These are phyloP conservation scores for Mucor saturninus DNA, from an alignment of 371 early-diverging fungal species.

Conservation along the genomic window DNA sequence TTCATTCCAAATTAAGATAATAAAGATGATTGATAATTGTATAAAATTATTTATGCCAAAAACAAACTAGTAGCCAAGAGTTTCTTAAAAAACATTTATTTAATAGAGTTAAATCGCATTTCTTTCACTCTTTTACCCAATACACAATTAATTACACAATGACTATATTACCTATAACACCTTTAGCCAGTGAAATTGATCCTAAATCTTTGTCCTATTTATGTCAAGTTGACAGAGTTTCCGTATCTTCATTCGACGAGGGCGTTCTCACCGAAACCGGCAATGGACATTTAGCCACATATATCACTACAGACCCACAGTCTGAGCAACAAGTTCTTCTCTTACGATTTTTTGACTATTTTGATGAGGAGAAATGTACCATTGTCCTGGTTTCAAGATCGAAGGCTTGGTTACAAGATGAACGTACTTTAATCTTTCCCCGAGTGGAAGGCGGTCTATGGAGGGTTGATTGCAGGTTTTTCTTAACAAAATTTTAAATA, in stretches of 20 bases:
- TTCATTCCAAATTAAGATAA: background rate
- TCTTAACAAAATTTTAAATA: background rate
- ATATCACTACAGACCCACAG: conserved; percentile 21
- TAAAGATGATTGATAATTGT: background rate
- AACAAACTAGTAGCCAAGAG: conserved; percentile 10
- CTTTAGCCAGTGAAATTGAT: conserved; percentile 15
- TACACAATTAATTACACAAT: background rate
- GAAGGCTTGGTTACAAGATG: conserved; percentile 43
- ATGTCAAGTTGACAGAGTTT: conserved; percentile 19
- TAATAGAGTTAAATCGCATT: background rate
- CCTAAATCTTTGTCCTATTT: conserved; percentile 6
- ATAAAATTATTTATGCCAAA: background rate
- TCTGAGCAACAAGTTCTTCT: conserved; percentile 25
- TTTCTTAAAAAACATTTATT: background rate
- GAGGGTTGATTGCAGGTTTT: conserved; percentile 39
- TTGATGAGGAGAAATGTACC: conserved; percentile 28
- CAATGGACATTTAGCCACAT: conserved; percentile 29
- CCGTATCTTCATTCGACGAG: conserved; percentile 17
- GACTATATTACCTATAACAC: conserved; percentile 26
- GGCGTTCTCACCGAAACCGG: conserved; percentile 14
- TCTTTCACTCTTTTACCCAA: background rate
- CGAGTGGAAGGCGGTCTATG: conserved; percentile 36
- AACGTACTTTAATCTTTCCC: conserved; percentile 33
- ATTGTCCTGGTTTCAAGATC: conserved; percentile 36
- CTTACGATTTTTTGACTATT: conserved; percentile 27